Base-by-base conservation (phyloP, 2,329 filamentous ascomycete species). In the Ilyonectria destructans region DNA sequence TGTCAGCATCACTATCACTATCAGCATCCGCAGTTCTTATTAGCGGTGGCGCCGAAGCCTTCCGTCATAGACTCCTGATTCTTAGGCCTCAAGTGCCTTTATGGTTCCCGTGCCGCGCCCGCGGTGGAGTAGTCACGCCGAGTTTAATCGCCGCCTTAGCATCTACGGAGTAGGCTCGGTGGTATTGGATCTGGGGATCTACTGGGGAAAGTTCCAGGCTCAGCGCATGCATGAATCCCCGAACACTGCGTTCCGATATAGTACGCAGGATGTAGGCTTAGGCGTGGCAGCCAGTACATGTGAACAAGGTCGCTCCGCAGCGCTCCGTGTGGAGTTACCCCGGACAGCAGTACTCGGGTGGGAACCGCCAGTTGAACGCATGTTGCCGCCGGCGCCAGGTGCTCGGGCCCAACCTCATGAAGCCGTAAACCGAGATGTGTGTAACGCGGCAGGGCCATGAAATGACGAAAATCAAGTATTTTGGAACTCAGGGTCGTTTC, bases 341-440 rank as follows among this genome's bases (percentile, higher is more conserved):
- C 37, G 12, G 51, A 58, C 43, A 26, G 49, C 46, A 54, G 10
- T 21, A 21, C 33, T 57, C 45, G 54, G 33, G 19, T 49, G 4
- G 15, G 51, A 29, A 51, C 45, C 51, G 43, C 23, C 43, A 35
- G 35, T 43, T 43, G 58, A 54, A 33, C 48, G 15, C 51, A 54
- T 35, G 6, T 31, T 33, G 33, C n/a, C n/a, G n/a, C 33, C 29
- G n/a, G 31, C 33, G 40, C 31, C 29, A 54, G 12, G 17, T 54
- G 12, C 33, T 54, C 12, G n/a, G 31, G n/a, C 51, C n/a, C 12
- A 19, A 19, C n/a, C 21, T 33, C 49, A 60, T 23, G 13, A 56
- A 45, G 40, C 37, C 40, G n/a, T 31, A 57, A 56, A 51, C 33
- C 23, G 45, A 55, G n/a, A 57, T 57, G 64, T 35, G 45, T 59